Conservation (phyloP, 805 yeast genomes). For the Lipomyces yamadae region DNA sequence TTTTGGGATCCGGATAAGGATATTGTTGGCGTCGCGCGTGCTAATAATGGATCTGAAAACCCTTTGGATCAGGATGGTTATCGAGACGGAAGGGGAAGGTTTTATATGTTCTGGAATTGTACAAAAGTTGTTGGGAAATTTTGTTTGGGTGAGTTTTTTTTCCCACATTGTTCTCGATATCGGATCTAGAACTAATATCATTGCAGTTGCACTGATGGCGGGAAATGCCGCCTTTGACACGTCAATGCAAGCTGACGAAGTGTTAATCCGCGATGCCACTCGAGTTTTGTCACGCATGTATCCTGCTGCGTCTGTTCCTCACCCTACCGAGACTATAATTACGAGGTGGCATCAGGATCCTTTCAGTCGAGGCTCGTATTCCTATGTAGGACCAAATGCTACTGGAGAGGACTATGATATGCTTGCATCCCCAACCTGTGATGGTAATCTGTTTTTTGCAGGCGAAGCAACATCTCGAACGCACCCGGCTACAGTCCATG, state of each 20-base stretch:
- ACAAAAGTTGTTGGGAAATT: slow-evolving; percentile 47
- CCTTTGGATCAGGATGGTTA: slow-evolving; percentile 37
- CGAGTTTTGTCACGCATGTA: slow-evolving; percentile 43
- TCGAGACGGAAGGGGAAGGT: slow-evolving; percentile 45
- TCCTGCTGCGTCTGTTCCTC: slow-evolving; percentile 35
- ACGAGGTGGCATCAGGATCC: slow-evolving; percentile 84
- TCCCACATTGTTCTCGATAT: not conserved
- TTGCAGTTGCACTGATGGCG: slow-evolving; percentile 46
- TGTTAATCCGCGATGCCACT: slow-evolving; percentile 45
- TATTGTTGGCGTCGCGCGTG: slow-evolving; percentile 44
- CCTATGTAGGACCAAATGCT: slow-evolving; percentile 52
- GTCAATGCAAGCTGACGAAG: slow-evolving; percentile 44
- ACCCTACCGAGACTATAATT: slow-evolving; percentile 50
- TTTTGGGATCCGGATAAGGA: slow-evolving; percentile 49
- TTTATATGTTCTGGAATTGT: slow-evolving; percentile 49
- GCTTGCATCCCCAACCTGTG: slow-evolving; percentile 48
- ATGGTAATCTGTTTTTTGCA: slow-evolving; percentile 48
- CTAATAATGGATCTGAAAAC: slow-evolving; percentile 36
- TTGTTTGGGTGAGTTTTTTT: slow-evolving; percentile 40
- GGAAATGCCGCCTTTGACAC: slow-evolving; percentile 48
- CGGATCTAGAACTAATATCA: not conserved
- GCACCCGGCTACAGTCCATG: slow-evolving; percentile 52
- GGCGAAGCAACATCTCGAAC: slow-evolving; percentile 53
- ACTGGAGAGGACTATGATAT: slow-evolving; percentile 51
- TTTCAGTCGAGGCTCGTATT: slow-evolving; percentile 78